These are phyloP conservation scores for Phlebiopsis flavidoalba DNA, from an alignment of 768 basidiomycete species.

Conservation along the genomic window DNA sequence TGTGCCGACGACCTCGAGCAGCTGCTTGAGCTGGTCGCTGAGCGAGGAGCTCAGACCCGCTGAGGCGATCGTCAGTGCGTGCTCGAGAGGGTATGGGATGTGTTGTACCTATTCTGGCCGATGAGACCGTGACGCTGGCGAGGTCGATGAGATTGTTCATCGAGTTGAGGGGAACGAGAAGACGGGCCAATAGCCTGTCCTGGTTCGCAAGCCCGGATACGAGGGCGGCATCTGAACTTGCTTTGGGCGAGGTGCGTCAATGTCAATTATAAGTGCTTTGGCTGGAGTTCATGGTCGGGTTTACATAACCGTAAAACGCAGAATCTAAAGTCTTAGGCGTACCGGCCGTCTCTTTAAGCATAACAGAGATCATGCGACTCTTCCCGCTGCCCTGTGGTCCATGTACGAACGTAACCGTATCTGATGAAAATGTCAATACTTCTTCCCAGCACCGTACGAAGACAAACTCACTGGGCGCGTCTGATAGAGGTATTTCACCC, in stretches of 20 bases:
- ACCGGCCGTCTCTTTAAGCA: conserved; percentile 42
- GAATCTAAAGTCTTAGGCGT: not conserved
- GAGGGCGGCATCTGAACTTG: conserved; percentile 62
- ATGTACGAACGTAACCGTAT: conserved; percentile 72
- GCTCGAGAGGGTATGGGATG: not conserved
- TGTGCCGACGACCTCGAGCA: conserved; percentile 72
- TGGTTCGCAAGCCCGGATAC: conserved; percentile 68
- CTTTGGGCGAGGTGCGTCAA: conserved; percentile 65
- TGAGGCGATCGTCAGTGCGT: conserved; percentile 23
- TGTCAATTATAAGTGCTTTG: conserved; percentile 22
- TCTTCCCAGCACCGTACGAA: too few species aligned
- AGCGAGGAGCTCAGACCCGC: conserved; percentile 81
- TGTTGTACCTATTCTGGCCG: conserved; percentile 83
- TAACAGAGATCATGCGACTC: conserved; percentile 46
- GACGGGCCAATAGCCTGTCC: conserved; percentile 85
- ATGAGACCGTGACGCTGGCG: conserved; percentile 91
- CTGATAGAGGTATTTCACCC: conserved; percentile 59
- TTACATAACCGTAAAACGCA: too few species aligned
- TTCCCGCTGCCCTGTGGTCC: conserved; percentile 87
- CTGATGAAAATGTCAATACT: conserved; percentile 30
- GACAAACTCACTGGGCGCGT: conserved; percentile 62
- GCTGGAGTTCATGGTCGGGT: too few species aligned
- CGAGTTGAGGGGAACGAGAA: conserved; percentile 82
- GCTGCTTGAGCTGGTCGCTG: conserved; percentile 76
- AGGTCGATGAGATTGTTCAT: conserved; percentile 83